Base-by-base conservation (phyloP, 768 basidiomycete species). In the Clitopilus hobsonii region DNA sequence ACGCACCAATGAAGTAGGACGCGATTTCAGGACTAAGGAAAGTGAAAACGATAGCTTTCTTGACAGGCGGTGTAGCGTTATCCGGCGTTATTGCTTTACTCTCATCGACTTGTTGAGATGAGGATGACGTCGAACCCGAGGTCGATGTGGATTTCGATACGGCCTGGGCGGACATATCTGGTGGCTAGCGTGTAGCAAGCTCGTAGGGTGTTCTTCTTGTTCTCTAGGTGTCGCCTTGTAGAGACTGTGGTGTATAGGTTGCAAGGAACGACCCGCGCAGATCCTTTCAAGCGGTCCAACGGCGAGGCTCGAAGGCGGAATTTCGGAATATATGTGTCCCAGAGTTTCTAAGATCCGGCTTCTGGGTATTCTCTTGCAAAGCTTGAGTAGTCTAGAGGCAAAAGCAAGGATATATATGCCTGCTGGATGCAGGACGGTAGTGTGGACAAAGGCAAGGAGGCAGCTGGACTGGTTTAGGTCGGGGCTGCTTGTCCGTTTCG, bases 1-100 rank as follows among this genome's bases (percentile, higher is more conserved):
- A 60, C 69, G 41, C 56, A 73, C 76, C 75, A 47, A 77, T 68
- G 55, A 79, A 78, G 63, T 77, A 79, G 10, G 74, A 74, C 10
- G 68, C 63, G 13, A 77, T 68, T 59, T 77, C 71, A 18, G 74
- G 74, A 6, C 69, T 69, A 41, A 70, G 57, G 58, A 68, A 71
- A 45, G 60, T 59, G 36, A 24, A 24, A 36, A 38, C 48, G 5
- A 6, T 41, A 6, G 38, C 27, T 54, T 61, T 56, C 54, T 45
- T 45, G 10, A 20, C 16, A 45, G 41, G 41, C 22, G 41, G 41
- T 18, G 41, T 45, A 45, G 41, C 32, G 41, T 1, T 10, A 11
- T 45, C 22, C 18, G 41, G 11, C 18, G 41, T 18, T 23, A 20
- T 5, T 20, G 2, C 22, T 23, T 45, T 18, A 20, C 41, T 23